These are phyloP conservation scores for Sonneratia alba DNA, from an alignment of 345 rosid species.

Conservation along the genomic window DNA sequence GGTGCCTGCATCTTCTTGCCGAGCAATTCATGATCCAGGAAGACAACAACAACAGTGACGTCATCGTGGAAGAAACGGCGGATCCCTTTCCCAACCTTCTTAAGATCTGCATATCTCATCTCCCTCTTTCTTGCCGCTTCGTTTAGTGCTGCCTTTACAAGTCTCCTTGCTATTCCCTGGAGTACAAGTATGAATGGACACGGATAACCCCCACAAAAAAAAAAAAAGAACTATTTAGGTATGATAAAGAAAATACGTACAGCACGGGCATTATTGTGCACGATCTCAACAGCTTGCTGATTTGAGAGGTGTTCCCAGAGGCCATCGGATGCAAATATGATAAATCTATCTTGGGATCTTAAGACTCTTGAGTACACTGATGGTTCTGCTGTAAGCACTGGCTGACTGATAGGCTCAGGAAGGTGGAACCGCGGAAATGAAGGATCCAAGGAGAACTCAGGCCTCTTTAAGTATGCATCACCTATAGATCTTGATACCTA, in stretches of 20 bases:
- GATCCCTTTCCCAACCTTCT: too few species aligned
- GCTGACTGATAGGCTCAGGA: constrained; percentile 57
- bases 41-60: too few species aligned
- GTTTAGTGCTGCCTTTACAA: too few species aligned
- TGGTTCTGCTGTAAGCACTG: constrained; percentile 81
- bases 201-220: too few species aligned
- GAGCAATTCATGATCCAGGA: too few species aligned
- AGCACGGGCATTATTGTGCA: constrained; percentile 47
- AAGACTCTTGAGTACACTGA: constrained; percentile 48
- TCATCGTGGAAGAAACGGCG: too few species aligned
- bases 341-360: constrained; percentile 60
- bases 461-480: constrained; percentile 80
- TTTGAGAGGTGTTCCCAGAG: constrained; percentile 82
- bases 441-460: constrained; percentile 79
- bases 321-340: constrained; percentile 95
- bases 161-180: too few species aligned
- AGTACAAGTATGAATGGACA: too few species aligned
- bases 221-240: too few species aligned
- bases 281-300: constrained; percentile 81
- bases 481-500: constrained; percentile 95
- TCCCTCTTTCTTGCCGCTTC: too few species aligned
- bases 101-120: too few species aligned
- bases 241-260: constrained; percentile 30
- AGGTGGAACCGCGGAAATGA: constrained; percentile 80
- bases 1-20: too few species aligned